Base-by-base conservation (phyloP, 2,329 filamentous ascomycete species). In the Teratosphaeria epicoccoides region DNA sequence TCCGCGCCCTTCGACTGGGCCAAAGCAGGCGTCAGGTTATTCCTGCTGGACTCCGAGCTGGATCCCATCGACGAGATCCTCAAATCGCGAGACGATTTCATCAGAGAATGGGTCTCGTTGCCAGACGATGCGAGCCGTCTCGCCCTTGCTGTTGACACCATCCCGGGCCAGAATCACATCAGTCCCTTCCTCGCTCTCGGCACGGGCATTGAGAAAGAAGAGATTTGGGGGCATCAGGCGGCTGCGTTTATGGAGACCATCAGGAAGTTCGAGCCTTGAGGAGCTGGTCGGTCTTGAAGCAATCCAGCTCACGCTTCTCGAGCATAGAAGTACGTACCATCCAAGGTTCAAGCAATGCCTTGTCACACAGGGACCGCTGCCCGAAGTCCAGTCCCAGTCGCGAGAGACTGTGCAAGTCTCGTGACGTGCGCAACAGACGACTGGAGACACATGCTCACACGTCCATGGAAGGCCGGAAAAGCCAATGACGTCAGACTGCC, bases 91-190 rank as follows among this genome's bases (percentile, higher is more conserved):
- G 56, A 61, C 24, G 59, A 58, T 6, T 63, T 64, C 49, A 49
- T 64, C 14, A 37, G 52, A 25, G 53, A 56, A 43, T 63, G 60
- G 57, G 44, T 58, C 14, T 33, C 48, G 12, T 55, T 56, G 20
- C 47, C 47, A 4, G 59, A 52, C 12, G 43, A 25, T 17, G 51
- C 52, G 4, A 59, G 55, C 25, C 47, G 56, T n/a, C 49, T 29
- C 28, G 54, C 58, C 9, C 28, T 63, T 24, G 52, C 59, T 6
- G 54, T 60, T 2, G 60, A 64, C 29, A 51, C 48, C 25, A 61
- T 62, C 56, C 47, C 29, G 9, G 58, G 62, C 0, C 61, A 63
- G 26, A 64, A 64, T 25, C 62, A 64, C 33, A 60, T 63, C 44
- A 61, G 60, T 50, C 59, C 62, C 1, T 50, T 56, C 14, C 24